phyloP scores from a whole-genome alignment of 2,329 filamentous ascomycete genomes.

The Paraphoma sp. region DNA sequence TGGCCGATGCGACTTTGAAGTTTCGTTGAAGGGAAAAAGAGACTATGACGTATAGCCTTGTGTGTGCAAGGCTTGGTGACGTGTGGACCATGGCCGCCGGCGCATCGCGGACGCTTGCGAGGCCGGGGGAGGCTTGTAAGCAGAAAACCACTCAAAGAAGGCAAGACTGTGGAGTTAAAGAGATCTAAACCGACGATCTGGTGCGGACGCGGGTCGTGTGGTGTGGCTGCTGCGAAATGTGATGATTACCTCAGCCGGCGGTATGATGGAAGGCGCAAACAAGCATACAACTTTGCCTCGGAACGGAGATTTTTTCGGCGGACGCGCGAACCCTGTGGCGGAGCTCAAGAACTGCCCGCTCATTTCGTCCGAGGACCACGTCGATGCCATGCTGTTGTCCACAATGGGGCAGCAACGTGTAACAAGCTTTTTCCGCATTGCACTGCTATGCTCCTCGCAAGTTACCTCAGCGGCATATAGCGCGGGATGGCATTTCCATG shows the following conservation, averaged over 20 bases:
- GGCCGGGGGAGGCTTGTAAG: too few relatives aligned
- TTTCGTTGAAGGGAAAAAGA: slow-evolving; percentile 12
- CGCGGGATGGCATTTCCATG: too few relatives aligned
- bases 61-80: slow-evolving; percentile 4
- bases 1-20: slow-evolving; percentile 4
- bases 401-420: too few relatives aligned
- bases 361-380: too few relatives aligned
- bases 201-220: neutral
- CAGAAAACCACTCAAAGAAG: neutral
- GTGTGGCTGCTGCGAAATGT: neutral
- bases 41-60: slow-evolving; percentile 16
- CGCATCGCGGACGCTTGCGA: neutral
- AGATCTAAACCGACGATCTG: neutral
- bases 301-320: neutral
- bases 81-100: neutral
- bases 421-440: too few relatives aligned
- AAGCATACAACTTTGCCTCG: neutral
- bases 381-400: too few relatives aligned
- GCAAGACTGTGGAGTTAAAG: neutral
- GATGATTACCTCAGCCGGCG: neutral
- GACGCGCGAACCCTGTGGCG: neutral
- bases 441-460: too few relatives aligned
- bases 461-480: too few relatives aligned
- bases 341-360: neutral
- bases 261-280: neutral